Percentiles rank a stretch among this genome's conserved stretches.
phyloP scores from a whole-genome alignment of 768 basidiomycete species.

The Hypholoma fasciculare region DNA sequence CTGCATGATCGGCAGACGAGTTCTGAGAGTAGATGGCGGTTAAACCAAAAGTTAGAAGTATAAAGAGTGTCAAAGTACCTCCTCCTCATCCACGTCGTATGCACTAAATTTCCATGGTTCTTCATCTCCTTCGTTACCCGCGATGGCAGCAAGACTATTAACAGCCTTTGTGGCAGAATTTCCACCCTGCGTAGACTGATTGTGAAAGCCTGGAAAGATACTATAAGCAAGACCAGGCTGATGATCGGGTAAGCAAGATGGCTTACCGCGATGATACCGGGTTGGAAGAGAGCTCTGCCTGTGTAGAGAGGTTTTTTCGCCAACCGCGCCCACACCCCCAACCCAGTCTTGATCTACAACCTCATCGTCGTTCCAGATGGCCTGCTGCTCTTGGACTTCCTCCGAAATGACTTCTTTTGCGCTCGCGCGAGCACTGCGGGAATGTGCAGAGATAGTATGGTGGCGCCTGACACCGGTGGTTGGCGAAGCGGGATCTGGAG shows the following conservation, averaged over 20 bases:
- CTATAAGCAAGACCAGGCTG: conserved; percentile 14
- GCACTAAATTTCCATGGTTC: conserved; percentile 81
- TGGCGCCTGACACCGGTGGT: conserved; percentile 68
- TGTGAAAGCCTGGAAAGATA: conserved; percentile 47
- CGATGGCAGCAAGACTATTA: conserved; percentile 83
- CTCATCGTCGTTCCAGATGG: conserved; percentile 73
- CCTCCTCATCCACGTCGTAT: conserved; percentile 60
- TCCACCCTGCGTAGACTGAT: conserved; percentile 52
- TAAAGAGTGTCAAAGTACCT: conserved; percentile 40
- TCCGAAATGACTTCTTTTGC: conserved; percentile 70
- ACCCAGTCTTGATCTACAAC: conserved; percentile 81
- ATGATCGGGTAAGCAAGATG: conserved; percentile 20
- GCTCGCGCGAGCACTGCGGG: conserved; percentile 58
- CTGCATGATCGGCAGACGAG: conserved; percentile 24
- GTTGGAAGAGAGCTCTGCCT: conserved; percentile 82
- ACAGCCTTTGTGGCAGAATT: conserved; percentile 69
- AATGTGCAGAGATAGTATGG: conserved; percentile 80
- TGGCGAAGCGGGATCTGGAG: conserved; percentile 41
- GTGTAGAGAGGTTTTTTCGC: conserved; percentile 79
- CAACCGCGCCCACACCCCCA: conserved; percentile 79
- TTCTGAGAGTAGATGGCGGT: conserved; percentile 19
- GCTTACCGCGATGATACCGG: conserved; percentile 72
- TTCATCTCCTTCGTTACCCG: conserved; percentile 85
- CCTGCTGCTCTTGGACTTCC: conserved; percentile 56
- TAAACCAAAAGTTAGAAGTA: conserved; percentile 7